Conservation (phyloP, 2,329 filamentous ascomycete genomes). For the Sarocladium oryzae region DNA sequence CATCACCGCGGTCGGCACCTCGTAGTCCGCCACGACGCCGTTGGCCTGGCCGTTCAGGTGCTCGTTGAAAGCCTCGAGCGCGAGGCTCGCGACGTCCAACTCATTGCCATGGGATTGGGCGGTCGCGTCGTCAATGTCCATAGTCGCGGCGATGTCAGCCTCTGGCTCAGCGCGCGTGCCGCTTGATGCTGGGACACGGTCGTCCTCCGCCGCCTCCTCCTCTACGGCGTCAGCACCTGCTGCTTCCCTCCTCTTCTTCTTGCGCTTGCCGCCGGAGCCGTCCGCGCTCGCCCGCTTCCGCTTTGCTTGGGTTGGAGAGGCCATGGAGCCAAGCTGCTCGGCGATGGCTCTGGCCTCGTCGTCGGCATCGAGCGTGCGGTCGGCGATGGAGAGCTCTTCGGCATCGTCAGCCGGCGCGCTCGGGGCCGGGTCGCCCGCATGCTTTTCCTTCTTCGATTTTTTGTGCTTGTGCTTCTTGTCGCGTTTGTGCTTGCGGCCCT, state of each 20-base stretch:
- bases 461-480: conserved; percentile 24
- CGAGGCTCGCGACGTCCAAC: conserved; percentile 19
- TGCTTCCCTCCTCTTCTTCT: conserved; percentile 5
- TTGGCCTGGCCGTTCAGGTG: conserved; percentile 22
- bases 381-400: neutral
- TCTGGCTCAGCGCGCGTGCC: neutral
- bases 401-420: neutral
- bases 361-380: conserved; percentile 2
- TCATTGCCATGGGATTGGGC: conserved; percentile 8
- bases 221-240: neutral
- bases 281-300: neutral
- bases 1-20: conserved; percentile 9
- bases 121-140: conserved; percentile 1
- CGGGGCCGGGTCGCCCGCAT: conserved; percentile 12
- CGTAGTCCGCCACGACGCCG: conserved; percentile 2
- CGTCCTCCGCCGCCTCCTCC: neutral
- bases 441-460: conserved; percentile 24
- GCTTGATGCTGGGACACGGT: conserved; percentile 6
- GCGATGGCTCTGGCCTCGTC: conserved; percentile 7
- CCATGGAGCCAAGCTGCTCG: conserved; percentile 5
- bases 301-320: neutral
- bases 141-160: neutral
- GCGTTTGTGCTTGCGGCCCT: neutral
- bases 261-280: neutral
- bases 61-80: conserved; percentile 29